Evolutionary conservation across 2,329 filamentous ascomycete genomes (phyloP).

Genomic region (Colletotrichum orbiculare): DNA sequence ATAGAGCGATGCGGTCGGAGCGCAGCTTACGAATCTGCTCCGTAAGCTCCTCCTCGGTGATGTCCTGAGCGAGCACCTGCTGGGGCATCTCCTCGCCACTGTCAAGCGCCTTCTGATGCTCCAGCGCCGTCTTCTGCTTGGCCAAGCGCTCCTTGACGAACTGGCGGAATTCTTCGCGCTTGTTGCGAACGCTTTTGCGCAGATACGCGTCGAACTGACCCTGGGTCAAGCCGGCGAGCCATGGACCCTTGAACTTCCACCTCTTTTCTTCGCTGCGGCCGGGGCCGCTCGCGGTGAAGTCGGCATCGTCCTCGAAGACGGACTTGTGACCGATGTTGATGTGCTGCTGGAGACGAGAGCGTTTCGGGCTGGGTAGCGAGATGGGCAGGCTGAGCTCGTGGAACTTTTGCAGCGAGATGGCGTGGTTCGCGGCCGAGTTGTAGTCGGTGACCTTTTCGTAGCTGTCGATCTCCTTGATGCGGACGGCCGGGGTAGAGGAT

Average conservation of each 20-base stretch:
- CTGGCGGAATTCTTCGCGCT: constrained; percentile 64
- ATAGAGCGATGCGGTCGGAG: constrained; percentile 61
- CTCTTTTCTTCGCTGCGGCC: constrained; percentile 53
- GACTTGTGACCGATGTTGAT: constrained; percentile 52
- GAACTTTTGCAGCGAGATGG: constrained; percentile 84
- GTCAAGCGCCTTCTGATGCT: constrained; percentile 52
- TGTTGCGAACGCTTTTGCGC: constrained; percentile 62
- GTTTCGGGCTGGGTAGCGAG: constrained; percentile 57
- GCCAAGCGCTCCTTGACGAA: constrained; percentile 64
- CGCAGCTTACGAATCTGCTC: constrained; percentile 66
- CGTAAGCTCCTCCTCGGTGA: constrained; percentile 63
- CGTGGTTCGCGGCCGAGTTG: constrained; percentile 83
- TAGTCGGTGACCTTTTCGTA: constrained; percentile 92
- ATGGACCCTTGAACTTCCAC: constrained; percentile 76
- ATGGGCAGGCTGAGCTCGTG: constrained; percentile 83
- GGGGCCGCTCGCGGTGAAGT: constrained; percentile 58
- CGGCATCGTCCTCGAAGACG: constrained; percentile 69
- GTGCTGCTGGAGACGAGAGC: constrained; percentile 13
- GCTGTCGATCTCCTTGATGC: constrained; percentile 83
- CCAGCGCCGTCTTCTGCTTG: constrained; percentile 54
- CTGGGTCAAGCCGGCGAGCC: constrained; percentile 71
- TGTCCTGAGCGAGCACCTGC: constrained; percentile 47
- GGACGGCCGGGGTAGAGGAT: constrained; percentile 78
- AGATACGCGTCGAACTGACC: constrained; percentile 70
- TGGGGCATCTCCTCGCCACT: constrained; percentile 46